Evolutionary conservation across 2,329 filamentous ascomycete species (phyloP), one percentile per base, ranked within the genome.

Genomic region (Verticillium albo-atrum): DNA sequence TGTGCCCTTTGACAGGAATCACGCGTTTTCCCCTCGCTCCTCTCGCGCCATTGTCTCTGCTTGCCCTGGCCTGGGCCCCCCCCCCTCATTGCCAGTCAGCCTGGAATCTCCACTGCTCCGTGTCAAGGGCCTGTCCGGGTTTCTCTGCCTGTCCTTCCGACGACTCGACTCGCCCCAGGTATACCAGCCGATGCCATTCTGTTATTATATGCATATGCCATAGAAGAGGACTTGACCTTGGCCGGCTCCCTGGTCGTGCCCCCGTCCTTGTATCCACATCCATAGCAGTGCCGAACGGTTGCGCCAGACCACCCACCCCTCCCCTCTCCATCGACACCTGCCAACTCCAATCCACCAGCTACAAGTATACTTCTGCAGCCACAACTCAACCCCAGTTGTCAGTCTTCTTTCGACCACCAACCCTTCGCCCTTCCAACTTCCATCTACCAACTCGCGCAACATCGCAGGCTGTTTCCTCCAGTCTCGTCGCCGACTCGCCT

Each of bases 361-460:
- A 79, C 77, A 79, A 79, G 77, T 78, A 77, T 74, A 78, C 74
- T 72, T 73, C 71, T 73, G 72, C 74, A 77, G 76, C 73, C 75
- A 47, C 73, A 76, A 72, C 71, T 69, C 67, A 70, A 63, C 63
- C 66, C 62, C 62, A 47, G 37, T 47, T 23, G n/a, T 25, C 37
- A 47, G 64, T 68, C 65, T 65, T 62, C 65, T 66, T 62, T 66
- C 67, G 63, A 67, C 65, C 69, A 62, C 68, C 64, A 61, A 63
- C 65, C 63, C 61, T 59, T 60, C 61, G 63, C 65, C 63, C 61
- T 59, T 60, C 61, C 64, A 60, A 61, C 63, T 61, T 57, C 58
- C 54, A 42, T 10, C 20, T 25, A 47, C 37, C n/a, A 12, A n/a
- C 20, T 23, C 25, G 37, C 37, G 37, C 37, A 47, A 20, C 37